A percentile compares a stretch with the other conserved stretches of the same genome.
Conservation (phyloP, 1,284 basidiomycete species). For the Sporisorium reilianum region DNA sequence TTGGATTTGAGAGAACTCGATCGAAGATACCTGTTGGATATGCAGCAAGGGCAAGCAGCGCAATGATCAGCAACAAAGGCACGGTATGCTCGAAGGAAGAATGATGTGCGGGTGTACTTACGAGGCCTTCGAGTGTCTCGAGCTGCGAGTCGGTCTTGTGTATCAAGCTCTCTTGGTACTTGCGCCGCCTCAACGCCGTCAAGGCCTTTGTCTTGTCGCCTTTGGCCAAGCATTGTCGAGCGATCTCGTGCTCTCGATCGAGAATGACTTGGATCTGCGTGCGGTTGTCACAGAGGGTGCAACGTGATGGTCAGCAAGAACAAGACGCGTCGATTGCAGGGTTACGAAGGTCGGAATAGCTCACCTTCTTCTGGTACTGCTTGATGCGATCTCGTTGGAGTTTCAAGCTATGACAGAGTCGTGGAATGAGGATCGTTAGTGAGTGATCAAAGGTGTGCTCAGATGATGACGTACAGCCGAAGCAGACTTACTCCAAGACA, state of each 20-base stretch:
- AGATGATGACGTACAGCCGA: slow-evolving; percentile 10
- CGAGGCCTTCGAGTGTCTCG: slow-evolving; percentile 88
- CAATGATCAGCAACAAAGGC: background rate
- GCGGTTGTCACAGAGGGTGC: background rate
- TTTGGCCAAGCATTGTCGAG: slow-evolving; percentile 80
- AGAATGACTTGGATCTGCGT: slow-evolving; percentile 86
- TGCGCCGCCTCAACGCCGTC: slow-evolving; percentile 85
- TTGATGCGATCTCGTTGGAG: slow-evolving; percentile 93
- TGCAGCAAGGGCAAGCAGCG: background rate
- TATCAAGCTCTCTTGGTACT: slow-evolving; percentile 91
- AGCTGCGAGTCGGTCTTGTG: slow-evolving; percentile 90
- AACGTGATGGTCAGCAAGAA: slow-evolving; percentile 2
- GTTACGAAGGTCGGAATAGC: background rate
- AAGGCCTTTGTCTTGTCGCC: slow-evolving; percentile 89
- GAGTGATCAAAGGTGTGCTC: background rate
- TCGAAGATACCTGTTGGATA: slow-evolving; percentile 81
- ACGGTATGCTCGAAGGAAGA: background rate
- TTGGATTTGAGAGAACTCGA: slow-evolving; percentile 95
- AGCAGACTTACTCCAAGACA: slow-evolving; percentile 83
- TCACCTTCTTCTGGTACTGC: slow-evolving; percentile 94
- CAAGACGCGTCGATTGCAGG: no score
- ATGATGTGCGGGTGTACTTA: slow-evolving; percentile 71
- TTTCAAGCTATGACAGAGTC: slow-evolving; percentile 77
- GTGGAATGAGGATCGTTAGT: background rate
- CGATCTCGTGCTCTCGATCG: slow-evolving; percentile 88